phyloP scores from a whole-genome alignment of 2,329 filamentous ascomycete genomes.

The Penicillium sp. region DNA sequence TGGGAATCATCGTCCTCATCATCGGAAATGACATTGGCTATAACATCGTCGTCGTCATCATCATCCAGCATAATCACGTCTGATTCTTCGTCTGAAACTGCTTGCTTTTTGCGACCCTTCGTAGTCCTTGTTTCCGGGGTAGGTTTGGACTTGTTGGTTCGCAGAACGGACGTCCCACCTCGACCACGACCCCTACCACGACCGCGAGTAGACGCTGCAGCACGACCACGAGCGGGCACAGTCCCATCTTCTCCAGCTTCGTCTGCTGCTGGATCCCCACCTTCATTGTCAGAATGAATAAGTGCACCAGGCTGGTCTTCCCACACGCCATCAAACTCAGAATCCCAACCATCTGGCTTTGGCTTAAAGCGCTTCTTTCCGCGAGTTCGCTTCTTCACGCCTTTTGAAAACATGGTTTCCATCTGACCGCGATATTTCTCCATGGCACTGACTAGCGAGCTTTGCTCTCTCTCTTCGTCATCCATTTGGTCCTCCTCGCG shows the following conservation, averaged over 20 bases:
- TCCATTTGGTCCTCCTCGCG: conserved; percentile 68
- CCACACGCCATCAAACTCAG: conserved; percentile 85
- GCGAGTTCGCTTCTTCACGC: conserved; percentile 54
- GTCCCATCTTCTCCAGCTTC: conserved; percentile 50
- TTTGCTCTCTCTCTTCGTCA: conserved; percentile 64
- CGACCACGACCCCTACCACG: conserved; percentile 48
- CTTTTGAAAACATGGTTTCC: conserved; percentile 69
- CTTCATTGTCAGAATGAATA: conserved; percentile 52
- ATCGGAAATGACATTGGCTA: conserved; percentile 29
- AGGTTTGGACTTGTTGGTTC: conserved; percentile 32
- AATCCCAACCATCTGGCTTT: conserved; percentile 79
- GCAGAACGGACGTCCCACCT: conserved; percentile 41
- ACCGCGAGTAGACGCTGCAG: conserved; percentile 45
- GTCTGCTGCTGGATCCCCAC: conserved; percentile 47
- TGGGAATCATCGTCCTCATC: conserved; percentile 39
- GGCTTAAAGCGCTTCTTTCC: conserved; percentile 65
- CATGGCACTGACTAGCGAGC: conserved; percentile 71
- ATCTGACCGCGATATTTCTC: conserved; percentile 66
- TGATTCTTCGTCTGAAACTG: conserved; percentile 40
- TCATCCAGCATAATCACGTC: conserved; percentile 42
- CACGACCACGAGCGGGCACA: conserved; percentile 27
- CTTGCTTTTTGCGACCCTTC: conserved; percentile 30
- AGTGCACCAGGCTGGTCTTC: conserved; percentile 71
- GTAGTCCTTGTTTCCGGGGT: conserved; percentile 26
- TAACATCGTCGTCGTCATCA: conserved; percentile 30